Evolutionary conservation across 441 rosid genomes (phyloP), one percentile per base, ranked within the genome.

Genomic region (Cnidoscolus chayamansa): DNA sequence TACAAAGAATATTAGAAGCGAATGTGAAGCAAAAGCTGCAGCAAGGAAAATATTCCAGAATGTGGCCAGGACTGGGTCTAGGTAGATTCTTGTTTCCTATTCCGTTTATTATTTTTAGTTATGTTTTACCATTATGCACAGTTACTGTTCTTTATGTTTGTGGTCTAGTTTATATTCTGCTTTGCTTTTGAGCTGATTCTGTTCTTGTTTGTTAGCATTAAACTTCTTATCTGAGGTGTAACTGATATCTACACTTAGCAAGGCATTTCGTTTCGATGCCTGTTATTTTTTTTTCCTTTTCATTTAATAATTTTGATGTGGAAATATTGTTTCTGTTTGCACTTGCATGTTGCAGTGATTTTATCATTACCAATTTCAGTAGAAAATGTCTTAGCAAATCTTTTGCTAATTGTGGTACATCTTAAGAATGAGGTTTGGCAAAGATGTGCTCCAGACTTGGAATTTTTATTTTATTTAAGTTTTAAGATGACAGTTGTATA

Each of bases 21-120:
- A 92, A 74, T 71, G 70, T 49, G 94, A 90, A 81, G 98, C 98
- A 19, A 94, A 86, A 73, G 81, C 86, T 72, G 97, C 97, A 12
- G 96, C 96, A 1, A 88, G 90, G 72, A 92, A 90, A 80, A 92
- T 94, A 64, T 89, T 83, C 77, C 82, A 77, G 62, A 92, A 92
- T 78, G 88, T 87, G 0, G 91, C 96, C 73, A 81, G 73, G 72
- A 78, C 76, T 1, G 90, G 97, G 0, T 58, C 88, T 68, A 86
- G 87, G 97, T 92, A 70, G 64, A 78, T 59, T 35, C 70, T 65
- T 7, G 15, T 1, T 45, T 53, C 55, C 7, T 50, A 10, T 70
- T 49, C 65, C 30, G 19, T 74, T 65, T 31, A 12, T 53, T 25
- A 11, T 20, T 19, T 62, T 49, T 8, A 51, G 50, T 57, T 1